These are phyloP conservation scores for Hypoxylon rubiginosum DNA, from an alignment of 2,329 filamentous ascomycete species.

Conservation along the genomic window DNA sequence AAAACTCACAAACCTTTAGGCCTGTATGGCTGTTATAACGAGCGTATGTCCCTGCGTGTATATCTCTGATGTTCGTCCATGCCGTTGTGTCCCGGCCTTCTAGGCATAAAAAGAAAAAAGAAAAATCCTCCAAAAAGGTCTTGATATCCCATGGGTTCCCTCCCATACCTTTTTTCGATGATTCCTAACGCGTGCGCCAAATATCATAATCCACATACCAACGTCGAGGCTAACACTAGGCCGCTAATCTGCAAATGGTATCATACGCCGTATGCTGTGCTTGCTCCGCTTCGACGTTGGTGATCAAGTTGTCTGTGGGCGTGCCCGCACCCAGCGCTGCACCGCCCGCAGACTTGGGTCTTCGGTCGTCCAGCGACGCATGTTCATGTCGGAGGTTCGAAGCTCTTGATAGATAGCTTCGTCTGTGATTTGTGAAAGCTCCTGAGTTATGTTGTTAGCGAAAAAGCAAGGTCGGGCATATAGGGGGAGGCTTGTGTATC, in stretches of 20 bases:
- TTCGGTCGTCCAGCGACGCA: slow-evolving; percentile 73
- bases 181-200: slow-evolving; percentile 12
- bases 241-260: slow-evolving; percentile 30
- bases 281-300: slow-evolving; percentile 10
- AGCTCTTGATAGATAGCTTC: slow-evolving; percentile 70
- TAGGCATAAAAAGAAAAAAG: slow-evolving; percentile 1
- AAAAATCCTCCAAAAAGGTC: slow-evolving; percentile 7
- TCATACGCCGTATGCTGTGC: slow-evolving; percentile 5
- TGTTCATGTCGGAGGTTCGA: slow-evolving; percentile 64
- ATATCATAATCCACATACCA: slow-evolving; percentile 13
- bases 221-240: slow-evolving; percentile 14
- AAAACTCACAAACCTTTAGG: slow-evolving; percentile 13
- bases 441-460: slow-evolving; percentile 55
- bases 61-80: slow-evolving; percentile 15
- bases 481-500: background rate
- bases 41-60: slow-evolving; percentile 14
- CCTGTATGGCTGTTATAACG: slow-evolving; percentile 20
- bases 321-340: slow-evolving; percentile 69
- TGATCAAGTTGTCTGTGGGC: slow-evolving; percentile 50
- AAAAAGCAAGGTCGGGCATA: background rate
- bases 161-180: background rate
- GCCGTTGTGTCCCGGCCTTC: slow-evolving; percentile 8
- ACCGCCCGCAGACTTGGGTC: slow-evolving; percentile 71
- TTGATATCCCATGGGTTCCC: background rate
- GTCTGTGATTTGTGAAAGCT: slow-evolving; percentile 70